Percentiles rank a stretch among this genome's conserved stretches.
Conservation (phyloP, 2,329 filamentous ascomycete species). For the Sporothrix brunneoviolacea region DNA sequence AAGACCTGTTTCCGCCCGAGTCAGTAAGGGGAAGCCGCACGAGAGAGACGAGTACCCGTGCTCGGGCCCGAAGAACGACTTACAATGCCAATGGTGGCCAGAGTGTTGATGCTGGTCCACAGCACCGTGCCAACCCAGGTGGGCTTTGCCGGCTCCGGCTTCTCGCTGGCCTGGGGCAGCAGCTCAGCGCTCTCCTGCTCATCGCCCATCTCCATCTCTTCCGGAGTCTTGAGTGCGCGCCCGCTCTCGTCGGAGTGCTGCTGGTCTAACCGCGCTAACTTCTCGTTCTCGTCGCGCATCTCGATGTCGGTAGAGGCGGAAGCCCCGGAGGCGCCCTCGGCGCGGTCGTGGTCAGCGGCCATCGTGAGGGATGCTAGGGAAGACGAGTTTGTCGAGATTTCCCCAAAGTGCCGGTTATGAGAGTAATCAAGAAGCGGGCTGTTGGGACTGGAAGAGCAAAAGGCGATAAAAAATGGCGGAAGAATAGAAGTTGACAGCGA, state of each 20-base stretch:
- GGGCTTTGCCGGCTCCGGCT: constrained; percentile 29
- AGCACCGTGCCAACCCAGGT: constrained; percentile 34
- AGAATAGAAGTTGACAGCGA: too few species aligned
- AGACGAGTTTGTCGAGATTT: too few species aligned
- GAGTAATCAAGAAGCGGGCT: too few species aligned
- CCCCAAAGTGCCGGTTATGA: too few species aligned
- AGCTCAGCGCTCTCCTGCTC: constrained; percentile 37
- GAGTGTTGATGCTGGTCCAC: constrained; percentile 56
- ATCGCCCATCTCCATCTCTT: constrained; percentile 32
- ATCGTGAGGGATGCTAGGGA: constrained; percentile 17
- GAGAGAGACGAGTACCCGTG: not conserved
- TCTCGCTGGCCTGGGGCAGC: constrained; percentile 29
- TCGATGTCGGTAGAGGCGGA: constrained; percentile 27
- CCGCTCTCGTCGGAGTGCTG: constrained; percentile 24
- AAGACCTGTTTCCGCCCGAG: constrained; percentile 45
- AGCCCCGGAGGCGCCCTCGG: constrained; percentile 28
- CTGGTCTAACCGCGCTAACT: constrained; percentile 24
- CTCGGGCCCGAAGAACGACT: constrained; percentile 19
- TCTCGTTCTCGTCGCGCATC: constrained; percentile 26
- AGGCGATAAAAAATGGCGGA: too few species aligned
- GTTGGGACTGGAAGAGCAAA: too few species aligned
- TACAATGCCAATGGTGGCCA: constrained; percentile 59
- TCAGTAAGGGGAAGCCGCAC: too few species aligned
- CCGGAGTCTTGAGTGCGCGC: constrained; percentile 25
- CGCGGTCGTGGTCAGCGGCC: constrained; percentile 21